Percentiles rank a stretch among this genome's conserved stretches.
Conservation (phyloP, 352 stramenopile species). For the Pythium sp. region DNA sequence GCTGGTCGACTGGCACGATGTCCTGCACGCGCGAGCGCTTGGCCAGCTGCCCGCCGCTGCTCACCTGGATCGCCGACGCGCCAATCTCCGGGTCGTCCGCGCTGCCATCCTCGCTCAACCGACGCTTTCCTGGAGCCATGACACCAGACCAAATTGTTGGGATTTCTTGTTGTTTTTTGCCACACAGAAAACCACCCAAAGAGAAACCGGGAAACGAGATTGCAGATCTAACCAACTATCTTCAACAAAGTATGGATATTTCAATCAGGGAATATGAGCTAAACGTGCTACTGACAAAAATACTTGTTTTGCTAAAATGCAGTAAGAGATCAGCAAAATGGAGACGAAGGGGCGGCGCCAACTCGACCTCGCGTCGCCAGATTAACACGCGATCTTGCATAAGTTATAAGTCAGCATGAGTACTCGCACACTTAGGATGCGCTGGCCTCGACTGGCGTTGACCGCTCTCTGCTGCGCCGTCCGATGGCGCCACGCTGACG, state of each 20-base stretch:
- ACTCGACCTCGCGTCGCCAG: neutral
- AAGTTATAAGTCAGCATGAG: neutral
- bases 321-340: neutral
- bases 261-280: neutral
- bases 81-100: neutral
- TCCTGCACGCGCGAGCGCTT: conserved; percentile 72
- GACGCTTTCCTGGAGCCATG: conserved; percentile 22
- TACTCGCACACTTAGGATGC: neutral
- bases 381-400: neutral
- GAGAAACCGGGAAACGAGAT: neutral
- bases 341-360: neutral
- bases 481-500: neutral
- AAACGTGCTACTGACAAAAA: no score
- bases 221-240: neutral
- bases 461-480: neutral
- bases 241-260: neutral
- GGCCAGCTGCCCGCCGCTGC: conserved; percentile 30
- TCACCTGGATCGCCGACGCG: conserved; percentile 27
- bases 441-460: conserved; percentile 1
- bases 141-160: neutral
- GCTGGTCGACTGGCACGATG: conserved; percentile 65
- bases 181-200: conserved; percentile 4
- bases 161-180: neutral
- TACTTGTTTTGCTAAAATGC: no score
- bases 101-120: conserved; percentile 18